Conservation (phyloP, 2,329 filamentous ascomycete species). For the Trichoderma pleuroti region DNA sequence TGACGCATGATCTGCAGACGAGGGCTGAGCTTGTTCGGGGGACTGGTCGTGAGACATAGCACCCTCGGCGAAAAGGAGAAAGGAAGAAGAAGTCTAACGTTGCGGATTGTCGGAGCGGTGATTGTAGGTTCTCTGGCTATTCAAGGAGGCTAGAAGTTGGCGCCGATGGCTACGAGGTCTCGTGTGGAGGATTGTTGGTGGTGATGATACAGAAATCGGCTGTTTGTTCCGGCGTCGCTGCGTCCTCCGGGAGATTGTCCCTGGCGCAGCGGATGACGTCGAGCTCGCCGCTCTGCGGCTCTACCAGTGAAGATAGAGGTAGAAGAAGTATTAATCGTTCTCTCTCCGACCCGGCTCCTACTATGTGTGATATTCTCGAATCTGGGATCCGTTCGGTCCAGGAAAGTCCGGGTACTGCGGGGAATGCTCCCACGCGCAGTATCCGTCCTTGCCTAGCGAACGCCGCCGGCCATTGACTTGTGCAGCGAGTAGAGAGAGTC, state of each 20-base stretch:
- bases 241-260: background rate
- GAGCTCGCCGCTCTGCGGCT: conserved; percentile 6
- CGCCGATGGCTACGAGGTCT: background rate
- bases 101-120: background rate
- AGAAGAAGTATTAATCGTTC: background rate
- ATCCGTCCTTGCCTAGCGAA: conserved; percentile 53
- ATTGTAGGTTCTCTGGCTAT: background rate
- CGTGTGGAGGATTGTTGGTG: background rate
- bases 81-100: background rate
- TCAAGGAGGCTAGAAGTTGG: background rate
- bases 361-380: background rate
- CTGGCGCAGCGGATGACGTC: conserved; percentile 3
- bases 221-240: background rate
- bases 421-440: conserved; percentile 57
- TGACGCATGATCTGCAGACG: conserved; percentile 37
- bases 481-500: conserved; percentile 19
- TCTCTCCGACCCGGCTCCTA: background rate
- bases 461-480: conserved; percentile 56
- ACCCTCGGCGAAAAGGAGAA: background rate
- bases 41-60: conserved; percentile 51
- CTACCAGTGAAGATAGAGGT: background rate
- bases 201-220: background rate
- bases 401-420: conserved; percentile 50
- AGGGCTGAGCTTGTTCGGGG: conserved; percentile 33
- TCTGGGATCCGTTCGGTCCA: conserved; percentile 23